Evolutionary conservation across 495 filamentous ascomycete genomes (phyloP).

Genomic region (Trichocladium uniseriatum): DNA sequence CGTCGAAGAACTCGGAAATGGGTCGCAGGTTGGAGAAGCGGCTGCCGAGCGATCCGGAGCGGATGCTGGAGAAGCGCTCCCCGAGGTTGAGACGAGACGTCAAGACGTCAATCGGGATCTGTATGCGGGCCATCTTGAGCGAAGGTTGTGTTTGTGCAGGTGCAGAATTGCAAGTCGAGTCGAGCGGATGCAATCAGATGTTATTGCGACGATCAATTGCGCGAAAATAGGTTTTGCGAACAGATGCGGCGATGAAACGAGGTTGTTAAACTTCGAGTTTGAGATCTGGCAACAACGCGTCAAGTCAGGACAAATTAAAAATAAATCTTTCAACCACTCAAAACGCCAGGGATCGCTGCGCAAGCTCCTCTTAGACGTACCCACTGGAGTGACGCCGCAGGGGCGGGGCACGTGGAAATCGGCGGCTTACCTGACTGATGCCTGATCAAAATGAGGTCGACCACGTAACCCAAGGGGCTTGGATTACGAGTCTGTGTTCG

Average conservation of each 20-base stretch:
- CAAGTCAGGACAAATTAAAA: slow-evolving; percentile 21
- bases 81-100: slow-evolving; percentile 82
- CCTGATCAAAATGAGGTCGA: not conserved
- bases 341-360: not conserved
- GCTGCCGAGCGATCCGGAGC: slow-evolving; percentile 62
- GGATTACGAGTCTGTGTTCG: not conserved
- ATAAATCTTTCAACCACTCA: slow-evolving; percentile 9
- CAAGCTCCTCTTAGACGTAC: not conserved
- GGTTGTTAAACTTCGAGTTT: not conserved
- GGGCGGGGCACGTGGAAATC: not conserved
- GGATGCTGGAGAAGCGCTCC: slow-evolving; percentile 62
- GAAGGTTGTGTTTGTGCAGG: slow-evolving; percentile 6
- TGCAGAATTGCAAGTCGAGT: not conserved
- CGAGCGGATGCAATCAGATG: not conserved
- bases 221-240: not conserved
- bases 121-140: slow-evolving; percentile 67
- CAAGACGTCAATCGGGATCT: slow-evolving; percentile 82
- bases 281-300: slow-evolving; percentile 26
- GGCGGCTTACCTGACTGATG: slow-evolving; percentile 8
- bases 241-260: not conserved
- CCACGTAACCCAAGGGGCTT: not conserved
- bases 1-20: slow-evolving; percentile 84
- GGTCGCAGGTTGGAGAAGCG: slow-evolving; percentile 91
- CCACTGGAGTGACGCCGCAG: slow-evolving; percentile 3
- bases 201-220: not conserved